Conservation (phyloP, 306 rosid species). For the Trifolium fragiferum region DNA sequence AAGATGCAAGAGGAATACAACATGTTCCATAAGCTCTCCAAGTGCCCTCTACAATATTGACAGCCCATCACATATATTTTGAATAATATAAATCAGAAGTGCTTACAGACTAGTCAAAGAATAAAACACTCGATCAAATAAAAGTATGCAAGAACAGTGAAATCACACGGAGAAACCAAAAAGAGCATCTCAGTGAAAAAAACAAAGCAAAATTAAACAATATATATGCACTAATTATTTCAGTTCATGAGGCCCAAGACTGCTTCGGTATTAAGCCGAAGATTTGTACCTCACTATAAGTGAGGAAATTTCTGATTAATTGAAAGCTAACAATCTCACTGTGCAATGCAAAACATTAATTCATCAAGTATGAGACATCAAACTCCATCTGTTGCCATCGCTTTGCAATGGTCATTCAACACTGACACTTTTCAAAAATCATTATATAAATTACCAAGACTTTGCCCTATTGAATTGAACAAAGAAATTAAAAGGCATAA, state of each 20-base stretch:
- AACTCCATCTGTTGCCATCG: background rate
- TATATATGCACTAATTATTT: slow-evolving; percentile 2
- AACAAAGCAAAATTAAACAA: slow-evolving; percentile 10
- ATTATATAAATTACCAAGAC: slow-evolving; percentile 8
- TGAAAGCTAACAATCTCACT: slow-evolving; percentile 12
- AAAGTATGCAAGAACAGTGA: slow-evolving; percentile 12
- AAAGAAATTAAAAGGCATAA: slow-evolving; percentile 11
- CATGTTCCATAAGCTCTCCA: slow-evolving; percentile 75
- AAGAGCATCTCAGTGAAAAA: slow-evolving; percentile 11
- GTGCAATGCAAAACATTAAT: background rate
- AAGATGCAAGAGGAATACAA: slow-evolving; percentile 62
- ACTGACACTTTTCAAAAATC: slow-evolving; percentile 13
- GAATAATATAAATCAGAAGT: background rate
- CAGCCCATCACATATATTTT: slow-evolving; percentile 31
- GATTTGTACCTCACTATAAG: background rate
- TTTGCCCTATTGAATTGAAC: slow-evolving; percentile 10
- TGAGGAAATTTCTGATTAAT: too few relatives aligned
- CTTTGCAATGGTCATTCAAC: slow-evolving; percentile 9
- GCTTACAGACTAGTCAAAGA: slow-evolving; percentile 6
- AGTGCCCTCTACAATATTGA: slow-evolving; percentile 58
- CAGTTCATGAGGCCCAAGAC: background rate
- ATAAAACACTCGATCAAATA: slow-evolving; percentile 7
- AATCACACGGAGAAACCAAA: background rate
- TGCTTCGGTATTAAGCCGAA: slow-evolving; percentile 20
- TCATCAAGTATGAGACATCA: slow-evolving; percentile 3